These are phyloP conservation scores for Acacia pycnantha DNA, from an alignment of 331 rosid genomes.

Conservation along the genomic window DNA sequence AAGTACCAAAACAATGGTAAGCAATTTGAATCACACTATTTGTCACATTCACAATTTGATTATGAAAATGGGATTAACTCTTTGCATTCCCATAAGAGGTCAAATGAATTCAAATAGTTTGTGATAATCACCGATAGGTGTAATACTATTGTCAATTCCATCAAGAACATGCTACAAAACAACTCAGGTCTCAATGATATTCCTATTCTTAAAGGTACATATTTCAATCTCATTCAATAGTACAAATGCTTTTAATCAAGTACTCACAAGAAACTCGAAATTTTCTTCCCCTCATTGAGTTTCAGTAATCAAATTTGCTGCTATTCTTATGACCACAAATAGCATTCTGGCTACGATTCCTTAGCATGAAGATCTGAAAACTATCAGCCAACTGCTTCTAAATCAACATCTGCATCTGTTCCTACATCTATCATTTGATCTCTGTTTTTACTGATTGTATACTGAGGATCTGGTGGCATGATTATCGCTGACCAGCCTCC, in stretches of 20 bases:
- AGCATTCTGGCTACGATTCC: conserved; percentile 9
- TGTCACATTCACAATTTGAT: not conserved
- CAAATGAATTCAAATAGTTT: not conserved
- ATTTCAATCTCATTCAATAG: not conserved
- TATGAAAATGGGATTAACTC: not conserved
- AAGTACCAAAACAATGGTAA: not conserved
- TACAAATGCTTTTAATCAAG: no score
- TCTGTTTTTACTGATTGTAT: not conserved
- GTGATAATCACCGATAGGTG: not conserved
- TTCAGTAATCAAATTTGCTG: no score
- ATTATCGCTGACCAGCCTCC: not conserved
- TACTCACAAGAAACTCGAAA: no score
- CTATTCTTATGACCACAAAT: not conserved
- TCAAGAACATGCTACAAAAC: not conserved
- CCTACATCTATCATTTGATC: conserved; percentile 57
- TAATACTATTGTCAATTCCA: not conserved
- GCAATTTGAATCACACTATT: not conserved
- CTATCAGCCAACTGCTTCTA: conserved; percentile 55
- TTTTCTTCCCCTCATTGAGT: no score
- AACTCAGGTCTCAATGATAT: not conserved
- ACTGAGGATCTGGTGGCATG: not conserved
- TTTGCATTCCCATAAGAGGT: not conserved
- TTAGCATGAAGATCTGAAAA: not conserved
- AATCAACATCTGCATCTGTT: conserved; percentile 73
- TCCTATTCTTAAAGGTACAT: conserved; percentile 2